Evolutionary conservation across 1,139 yeast species (phyloP), one percentile per base, ranked within the genome.

Genomic region (Tardiomyces digboiensis): DNA sequence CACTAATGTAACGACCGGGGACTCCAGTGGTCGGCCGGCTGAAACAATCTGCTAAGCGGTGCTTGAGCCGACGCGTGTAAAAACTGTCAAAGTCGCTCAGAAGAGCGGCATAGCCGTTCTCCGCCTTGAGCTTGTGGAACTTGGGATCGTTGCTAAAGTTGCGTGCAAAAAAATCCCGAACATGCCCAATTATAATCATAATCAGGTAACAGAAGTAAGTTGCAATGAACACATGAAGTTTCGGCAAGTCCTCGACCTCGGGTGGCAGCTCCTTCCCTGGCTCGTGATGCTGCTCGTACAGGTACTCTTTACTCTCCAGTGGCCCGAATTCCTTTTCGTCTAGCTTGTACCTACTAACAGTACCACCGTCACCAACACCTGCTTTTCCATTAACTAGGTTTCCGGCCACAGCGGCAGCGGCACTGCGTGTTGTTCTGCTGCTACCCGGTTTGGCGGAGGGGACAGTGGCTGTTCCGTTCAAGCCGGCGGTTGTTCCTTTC

Each of bases 11-110:
- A 62, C 99, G 78, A 20, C 99, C 99, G 1, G 99, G 98, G 26
- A 91, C 98, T 38, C 97, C 97, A 48, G 86, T 84, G 26, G 94
- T 86, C 29, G 97, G 97, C 61, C 97, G 79, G 4, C 94, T 87
- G 65, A 91, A 91, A 64, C 97, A 88, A 64, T 91, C 97, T 59
- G 85, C 95, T 51, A 91, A 77, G 65, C 96, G 83, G 52, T 76
- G 77, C 62, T 93, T 89, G 71, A 91, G 75, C 57, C 97, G 80
- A 58, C 99, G 82, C 39, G 89, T 83, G 63, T 89, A 91, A 61
- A 91, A 93, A 54, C 86, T 80, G 64, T 91, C 99, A 62, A 91
- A 89, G 41, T 88, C 93, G 40, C 93, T 85, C 56, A 83, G 85
- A 83, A 96, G 82, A 36, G 99, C 97, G 29, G 98, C 97, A 59